Evolutionary conservation across 2,329 filamentous ascomycete genomes (phyloP), one percentile per base, ranked within the genome.

Genomic region (Botrytis byssoidea): DNA sequence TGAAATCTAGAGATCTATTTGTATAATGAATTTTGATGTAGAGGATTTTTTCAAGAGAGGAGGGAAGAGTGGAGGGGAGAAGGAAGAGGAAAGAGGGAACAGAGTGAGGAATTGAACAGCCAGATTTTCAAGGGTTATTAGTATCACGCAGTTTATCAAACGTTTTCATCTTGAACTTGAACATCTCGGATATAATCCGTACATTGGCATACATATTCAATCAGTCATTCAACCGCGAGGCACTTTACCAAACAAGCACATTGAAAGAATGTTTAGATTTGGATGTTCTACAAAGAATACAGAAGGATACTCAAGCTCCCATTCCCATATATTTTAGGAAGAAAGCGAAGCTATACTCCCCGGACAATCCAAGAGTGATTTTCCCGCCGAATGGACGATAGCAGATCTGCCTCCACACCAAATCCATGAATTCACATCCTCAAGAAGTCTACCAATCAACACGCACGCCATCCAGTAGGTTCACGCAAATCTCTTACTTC

Each of bases 121-220:
- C 35, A 37, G 5, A 44, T 44, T 44, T 20, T 0, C 42, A 8
- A 7, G 1, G 42, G 1, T 20, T 44, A 20, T 44, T 44, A 3
- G 7, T 20, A 44, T 46, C 8, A 48, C 0, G 7, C 1, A 48
- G 2, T 55, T 55, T n/a, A n/a, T 5, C 12, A 2, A 3, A 16
- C 16, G 6, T 1, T 7, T n/a, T 1, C 14, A 51, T 51, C 0
- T 4, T n/a, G 2, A n/a, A 16, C 10, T 51, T 51, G 4, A n/a
- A 51, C 0, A n/a, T 12, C 16, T 9, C 5, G 25, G 10, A n/a
- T 51, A 1, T 2, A 7, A n/a, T 7, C 12, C 8, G 4, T 16
- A 51, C 3, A 7, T 14, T 51, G 12, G 5, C 12, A 7, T 7
- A 0, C 0, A n/a, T 16, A 51, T 2, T 51, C 48, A 51, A 4